Percentiles rank a stretch among this genome's conserved stretches.
phyloP scores from a whole-genome alignment of 1,284 basidiomycete genomes.

The Chondrostereum purpureum region DNA sequence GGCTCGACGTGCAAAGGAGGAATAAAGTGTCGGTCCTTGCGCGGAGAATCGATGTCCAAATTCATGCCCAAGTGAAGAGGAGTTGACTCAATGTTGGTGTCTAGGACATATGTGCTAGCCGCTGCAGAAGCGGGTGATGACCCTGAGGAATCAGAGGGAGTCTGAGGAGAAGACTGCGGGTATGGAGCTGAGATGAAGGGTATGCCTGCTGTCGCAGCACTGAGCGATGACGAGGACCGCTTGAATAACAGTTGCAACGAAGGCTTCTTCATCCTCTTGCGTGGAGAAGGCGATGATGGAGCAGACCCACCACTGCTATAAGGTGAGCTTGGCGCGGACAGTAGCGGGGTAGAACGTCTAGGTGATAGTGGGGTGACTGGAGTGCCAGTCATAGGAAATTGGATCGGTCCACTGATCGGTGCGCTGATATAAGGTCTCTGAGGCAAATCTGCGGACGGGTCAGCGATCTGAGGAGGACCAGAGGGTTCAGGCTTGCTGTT shows the following conservation, averaged over 20 bases:
- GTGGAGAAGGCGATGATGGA: constrained; percentile 22
- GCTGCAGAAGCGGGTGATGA: constrained; percentile 37
- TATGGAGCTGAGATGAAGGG: constrained; percentile 27
- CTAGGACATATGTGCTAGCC: constrained; percentile 34
- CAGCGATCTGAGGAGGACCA: not conserved
- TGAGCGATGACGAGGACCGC: constrained; percentile 33
- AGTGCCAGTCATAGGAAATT: constrained; percentile 27
- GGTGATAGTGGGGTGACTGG: constrained; percentile 20
- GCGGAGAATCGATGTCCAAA: constrained; percentile 24
- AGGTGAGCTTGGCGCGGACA: constrained; percentile 30
- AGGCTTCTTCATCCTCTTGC: constrained; percentile 43
- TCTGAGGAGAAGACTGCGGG: constrained; percentile 23
- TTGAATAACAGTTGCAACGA: constrained; percentile 50
- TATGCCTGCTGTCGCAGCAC: constrained; percentile 11
- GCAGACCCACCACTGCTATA: constrained; percentile 16
- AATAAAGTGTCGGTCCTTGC: not conserved
- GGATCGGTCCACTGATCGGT: constrained; percentile 20
- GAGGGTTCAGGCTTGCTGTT: constrained; percentile 12
- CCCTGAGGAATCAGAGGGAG: constrained; percentile 38
- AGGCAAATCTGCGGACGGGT: constrained; percentile 12
- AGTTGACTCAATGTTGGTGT: constrained; percentile 44
- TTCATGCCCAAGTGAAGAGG: constrained; percentile 35
- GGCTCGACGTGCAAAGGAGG: not conserved
- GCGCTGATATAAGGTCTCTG: constrained; percentile 7
- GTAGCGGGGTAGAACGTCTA: constrained; percentile 34